Evolutionary conservation across 441 rosid species (phyloP), one percentile per base, ranked within the genome.

Genomic region (Syzygium syzygioides): DNA sequence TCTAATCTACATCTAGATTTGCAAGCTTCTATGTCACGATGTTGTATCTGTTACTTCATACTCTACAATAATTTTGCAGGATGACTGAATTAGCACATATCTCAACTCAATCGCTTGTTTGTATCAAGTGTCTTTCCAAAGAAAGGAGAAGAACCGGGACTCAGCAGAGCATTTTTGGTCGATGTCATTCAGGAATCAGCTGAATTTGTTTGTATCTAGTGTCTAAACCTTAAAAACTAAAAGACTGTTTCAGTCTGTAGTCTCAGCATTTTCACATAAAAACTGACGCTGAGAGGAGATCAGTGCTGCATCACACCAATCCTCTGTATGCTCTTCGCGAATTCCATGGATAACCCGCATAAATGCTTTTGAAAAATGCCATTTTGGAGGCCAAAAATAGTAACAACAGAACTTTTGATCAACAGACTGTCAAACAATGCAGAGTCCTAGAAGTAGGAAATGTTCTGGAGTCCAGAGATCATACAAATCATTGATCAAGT

Each of bases 201-300:
- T 60, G 9, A 14, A 25, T 9, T 2, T 60, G 32, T n/a, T 60
- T 28, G 2, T 0, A 28, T 4, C 34, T 0, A 28, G 68, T 1
- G 1, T 60, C 19, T 60, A 13, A 60, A 60, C 6, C 66, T 28
- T 2, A 1, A 60, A 28, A 28, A 25, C 32, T 28, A 28, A 17
- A 60, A 60, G 14, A 0, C 68, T 60, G 64, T 60, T 60, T 6
- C 0, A 60, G 8, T 28, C 1, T 13, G 34, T 28, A 14, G 13
- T 17, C 68, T 60, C 68, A 14, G 4, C 68, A 59, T 0, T 17
- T 3, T 0, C 28, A 59, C 64, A 59, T 59, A 13, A 59, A 59
- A 28, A 12, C 1, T 13, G 66, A 59, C 17, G 0, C 2, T 0
- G n/a, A 26, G 30, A 59, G 30, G 17, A 59, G 64, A 13, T 26